phyloP scores from a whole-genome alignment of 2,329 filamentous ascomycete species.

The Fusarium sp. region DNA sequence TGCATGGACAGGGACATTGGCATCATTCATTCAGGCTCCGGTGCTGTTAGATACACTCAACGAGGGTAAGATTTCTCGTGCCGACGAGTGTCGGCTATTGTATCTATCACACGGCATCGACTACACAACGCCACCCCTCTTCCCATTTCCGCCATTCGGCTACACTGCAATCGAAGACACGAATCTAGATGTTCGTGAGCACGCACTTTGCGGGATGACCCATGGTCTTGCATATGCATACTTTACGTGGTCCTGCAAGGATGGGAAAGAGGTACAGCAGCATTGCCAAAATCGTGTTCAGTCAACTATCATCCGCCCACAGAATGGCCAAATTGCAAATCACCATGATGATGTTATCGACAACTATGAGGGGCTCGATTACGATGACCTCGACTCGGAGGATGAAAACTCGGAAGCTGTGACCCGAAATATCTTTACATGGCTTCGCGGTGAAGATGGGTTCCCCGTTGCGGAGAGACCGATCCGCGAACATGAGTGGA shows the following conservation, averaged over 20 bases:
- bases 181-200: conserved; percentile 27
- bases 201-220: conserved; percentile 10
- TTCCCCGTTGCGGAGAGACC: conserved; percentile 45
- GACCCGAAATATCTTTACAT: conserved; percentile 46
- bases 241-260: conserved; percentile 19
- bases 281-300: background rate
- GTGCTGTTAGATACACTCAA: background rate
- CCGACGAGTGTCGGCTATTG: conserved; percentile 33
- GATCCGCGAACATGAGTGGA: conserved; percentile 47
- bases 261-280: background rate
- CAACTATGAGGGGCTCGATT: background rate
- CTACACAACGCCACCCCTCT: conserved; percentile 17
- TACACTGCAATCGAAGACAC: conserved; percentile 29
- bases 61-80: conserved; percentile 17
- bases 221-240: conserved; percentile 8
- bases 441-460: conserved; percentile 44
- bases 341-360: background rate
- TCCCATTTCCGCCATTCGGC: conserved; percentile 33
- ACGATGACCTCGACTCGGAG: conserved; percentile 16
- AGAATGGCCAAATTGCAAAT: background rate
- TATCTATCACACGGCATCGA: conserved; percentile 22
- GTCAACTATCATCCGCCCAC: background rate
- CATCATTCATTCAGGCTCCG: conserved; percentile 27
- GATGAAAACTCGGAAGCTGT: conserved; percentile 36
- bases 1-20: conserved; percentile 21